Evolutionary conservation across 805 yeast species (phyloP), one percentile per base, ranked within the genome.

Genomic region (Lipomyces spencermartinsiae): DNA sequence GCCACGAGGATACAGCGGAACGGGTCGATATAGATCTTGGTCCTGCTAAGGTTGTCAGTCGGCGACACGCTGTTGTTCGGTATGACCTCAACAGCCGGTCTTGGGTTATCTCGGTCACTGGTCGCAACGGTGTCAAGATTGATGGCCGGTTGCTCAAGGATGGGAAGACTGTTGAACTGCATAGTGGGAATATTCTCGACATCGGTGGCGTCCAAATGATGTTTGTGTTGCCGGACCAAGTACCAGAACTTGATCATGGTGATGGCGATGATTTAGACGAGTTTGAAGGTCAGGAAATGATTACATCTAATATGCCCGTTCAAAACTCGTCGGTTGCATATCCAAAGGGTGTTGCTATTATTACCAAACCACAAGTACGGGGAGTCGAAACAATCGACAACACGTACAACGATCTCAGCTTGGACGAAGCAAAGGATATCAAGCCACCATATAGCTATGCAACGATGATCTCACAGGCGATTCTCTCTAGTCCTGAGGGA

Each of bases 151-250:
- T 84, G 55, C 77, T 81, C 53, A 75, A 78, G 35, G 79, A 78
- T 34, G 82, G 81, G 9, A 74, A 76, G 12, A 83, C 84, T 2
- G 80, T 74, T 39, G 68, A 88, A 12, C 83, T 95, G 65, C 84
- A 85, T 62, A 89, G 96, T 1, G 99, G 99, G n/a, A 91, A 94
- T 55, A 87, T 95, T 19, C 80, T 95, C 66, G 99, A 95, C 75
- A 88, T 95, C 58, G 98, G 98, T 19, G 98, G 98, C 5, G 93
- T 97, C 10, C 98, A 95, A 79, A 95, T 95, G 98, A 94, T 95
- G 97, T 95, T 95, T 77, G 95, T 95, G 51, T 82, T 95, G 72
- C 99, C 99, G 1, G 98, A 93, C 77, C 73, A 70, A 35, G 69
- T 66, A 10, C 68, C 68, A 5, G 73, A 64, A 4, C 43, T 66